phyloP scores from a whole-genome alignment of 331 rosid species.

The Quercus phellos region DNA sequence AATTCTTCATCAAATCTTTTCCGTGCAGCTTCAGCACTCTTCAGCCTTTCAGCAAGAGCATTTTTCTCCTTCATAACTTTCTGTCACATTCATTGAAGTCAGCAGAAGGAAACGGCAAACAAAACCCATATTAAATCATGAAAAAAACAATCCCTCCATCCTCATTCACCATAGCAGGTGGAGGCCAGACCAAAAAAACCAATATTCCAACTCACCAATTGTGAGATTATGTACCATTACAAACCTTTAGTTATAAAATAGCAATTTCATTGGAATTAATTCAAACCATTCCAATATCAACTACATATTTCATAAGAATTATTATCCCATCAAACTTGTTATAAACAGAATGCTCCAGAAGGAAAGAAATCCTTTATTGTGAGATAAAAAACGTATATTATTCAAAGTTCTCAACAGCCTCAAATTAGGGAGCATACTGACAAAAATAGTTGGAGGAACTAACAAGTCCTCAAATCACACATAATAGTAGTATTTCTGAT shows the following conservation, averaged over 20 bases:
- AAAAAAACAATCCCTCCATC: too few species aligned
- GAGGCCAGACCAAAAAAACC: not conserved
- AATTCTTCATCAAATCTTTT: slow-evolving; percentile 96
- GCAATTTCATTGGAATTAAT: not conserved
- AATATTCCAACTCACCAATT: not conserved
- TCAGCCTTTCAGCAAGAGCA: slow-evolving; percentile 89
- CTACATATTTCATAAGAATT: not conserved
- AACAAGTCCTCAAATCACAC: not conserved
- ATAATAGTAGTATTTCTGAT: not conserved
- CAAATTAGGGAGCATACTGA: not conserved
- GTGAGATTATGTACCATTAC: too few species aligned
- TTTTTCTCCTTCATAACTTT: slow-evolving; percentile 93
- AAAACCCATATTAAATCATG: too few species aligned
- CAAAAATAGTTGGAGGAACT: not conserved
- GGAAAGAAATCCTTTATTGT: not conserved
- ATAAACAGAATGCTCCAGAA: not conserved
- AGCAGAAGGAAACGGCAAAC: not conserved
- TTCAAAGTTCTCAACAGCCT: not conserved
- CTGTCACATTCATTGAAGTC: slow-evolving; percentile 38
- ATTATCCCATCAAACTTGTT: not conserved
- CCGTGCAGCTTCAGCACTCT: slow-evolving; percentile 86
- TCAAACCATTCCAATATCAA: not conserved
- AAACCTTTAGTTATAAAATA: not conserved
- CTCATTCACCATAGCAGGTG: too few species aligned
- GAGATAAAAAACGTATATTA: not conserved